Conservation (phyloP, 768 basidiomycete species). For the Amanita jacksonii region DNA sequence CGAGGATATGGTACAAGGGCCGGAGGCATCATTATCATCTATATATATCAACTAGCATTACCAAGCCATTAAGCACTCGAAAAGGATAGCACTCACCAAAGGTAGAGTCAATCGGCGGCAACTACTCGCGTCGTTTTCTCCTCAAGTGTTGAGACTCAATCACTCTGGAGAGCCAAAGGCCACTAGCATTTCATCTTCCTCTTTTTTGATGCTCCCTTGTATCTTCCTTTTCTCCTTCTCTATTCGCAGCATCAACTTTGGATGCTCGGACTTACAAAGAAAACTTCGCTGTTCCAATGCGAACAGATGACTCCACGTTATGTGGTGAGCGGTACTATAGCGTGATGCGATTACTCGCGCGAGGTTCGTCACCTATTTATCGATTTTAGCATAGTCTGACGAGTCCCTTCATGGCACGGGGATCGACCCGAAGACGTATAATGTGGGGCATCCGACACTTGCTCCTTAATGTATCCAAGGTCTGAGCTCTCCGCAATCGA, state of each 20-base stretch:
- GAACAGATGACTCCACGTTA: no score
- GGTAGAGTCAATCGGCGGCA: background rate
- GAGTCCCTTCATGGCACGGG: no score
- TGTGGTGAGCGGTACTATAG: no score
- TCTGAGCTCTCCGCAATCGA: no score
- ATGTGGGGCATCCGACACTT: no score
- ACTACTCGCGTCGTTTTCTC: background rate
- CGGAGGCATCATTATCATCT: background rate
- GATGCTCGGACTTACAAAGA: no score
- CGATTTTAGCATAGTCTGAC: no score
- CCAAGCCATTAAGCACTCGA: background rate
- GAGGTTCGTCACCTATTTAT: no score
- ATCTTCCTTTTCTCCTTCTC: background rate
- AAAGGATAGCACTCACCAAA: background rate
- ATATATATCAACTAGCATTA: background rate
- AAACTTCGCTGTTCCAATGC: no score
- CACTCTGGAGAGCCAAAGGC: background rate
- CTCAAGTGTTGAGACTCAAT: background rate
- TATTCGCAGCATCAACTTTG: background rate
- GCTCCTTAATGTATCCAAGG: no score
- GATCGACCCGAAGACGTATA: no score
- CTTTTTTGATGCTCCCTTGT: background rate
- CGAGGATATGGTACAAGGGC: background rate
- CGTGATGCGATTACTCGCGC: no score
- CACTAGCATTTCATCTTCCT: background rate